Conservation (phyloP, 2,329 filamentous ascomycete genomes). For the Macrophomina tecta region DNA sequence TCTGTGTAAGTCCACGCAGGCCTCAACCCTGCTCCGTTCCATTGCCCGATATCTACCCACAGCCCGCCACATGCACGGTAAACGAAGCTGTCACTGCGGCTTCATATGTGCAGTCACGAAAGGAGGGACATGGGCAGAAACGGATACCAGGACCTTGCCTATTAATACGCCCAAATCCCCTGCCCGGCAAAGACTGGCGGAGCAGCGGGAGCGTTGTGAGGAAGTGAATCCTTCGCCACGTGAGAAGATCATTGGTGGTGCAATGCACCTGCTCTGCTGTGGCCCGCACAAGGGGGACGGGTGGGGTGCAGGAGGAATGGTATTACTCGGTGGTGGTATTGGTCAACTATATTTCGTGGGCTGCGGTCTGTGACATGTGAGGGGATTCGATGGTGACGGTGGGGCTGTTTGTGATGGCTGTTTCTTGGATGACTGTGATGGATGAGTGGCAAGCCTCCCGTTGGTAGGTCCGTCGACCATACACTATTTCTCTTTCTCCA, state of each 20-base stretch:
- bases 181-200: background rate
- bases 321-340: background rate
- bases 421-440: background rate
- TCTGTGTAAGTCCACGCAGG: too few species aligned
- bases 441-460: background rate
- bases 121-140: too few species aligned
- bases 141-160: too few species aligned
- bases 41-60: too few species aligned
- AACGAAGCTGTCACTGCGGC: too few species aligned
- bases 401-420: background rate
- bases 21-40: too few species aligned
- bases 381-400: background rate
- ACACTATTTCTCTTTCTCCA: background rate
- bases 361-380: background rate
- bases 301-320: background rate
- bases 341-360: background rate
- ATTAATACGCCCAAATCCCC: too few species aligned
- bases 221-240: background rate
- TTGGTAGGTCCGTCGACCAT: background rate
- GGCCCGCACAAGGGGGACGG: too few species aligned
- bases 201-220: background rate
- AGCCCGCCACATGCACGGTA: too few species aligned
- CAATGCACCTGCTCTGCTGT: background rate
- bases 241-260: background rate
- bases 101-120: too few species aligned